Conservation (phyloP, 495 filamentous ascomycete species). For the Tuber umbilicatum region DNA sequence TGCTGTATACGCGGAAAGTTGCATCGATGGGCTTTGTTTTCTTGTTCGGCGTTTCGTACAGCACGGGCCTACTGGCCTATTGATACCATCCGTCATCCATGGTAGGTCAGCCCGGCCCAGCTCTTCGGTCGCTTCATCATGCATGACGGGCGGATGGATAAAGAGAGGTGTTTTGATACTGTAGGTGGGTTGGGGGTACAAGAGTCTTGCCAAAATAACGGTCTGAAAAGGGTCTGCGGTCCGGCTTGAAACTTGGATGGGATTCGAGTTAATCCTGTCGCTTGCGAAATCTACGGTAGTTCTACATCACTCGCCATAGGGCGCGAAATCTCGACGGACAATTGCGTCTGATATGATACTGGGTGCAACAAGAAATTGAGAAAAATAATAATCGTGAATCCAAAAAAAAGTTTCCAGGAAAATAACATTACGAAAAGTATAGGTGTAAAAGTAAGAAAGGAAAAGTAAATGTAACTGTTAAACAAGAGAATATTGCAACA, state of each 20-base stretch:
- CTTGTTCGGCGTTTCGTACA: neutral
- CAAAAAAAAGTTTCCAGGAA: neutral
- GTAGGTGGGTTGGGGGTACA: neutral
- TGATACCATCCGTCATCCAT: neutral
- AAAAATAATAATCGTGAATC: neutral
- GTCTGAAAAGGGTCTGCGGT: neutral
- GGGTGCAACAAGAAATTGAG: neutral
- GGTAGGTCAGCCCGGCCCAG: neutral
- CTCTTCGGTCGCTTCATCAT: neutral
- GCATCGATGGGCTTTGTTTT: neutral
- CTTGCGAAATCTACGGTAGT: neutral
- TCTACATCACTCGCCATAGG: neutral
- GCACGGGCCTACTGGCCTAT: neutral
- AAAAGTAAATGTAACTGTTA: neutral
- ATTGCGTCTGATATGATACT: neutral
- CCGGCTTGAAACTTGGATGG: neutral
- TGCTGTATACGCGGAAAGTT: neutral
- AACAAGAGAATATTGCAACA: neutral
- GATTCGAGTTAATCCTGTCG: neutral
- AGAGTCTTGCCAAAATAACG: neutral
- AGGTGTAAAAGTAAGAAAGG: neutral
- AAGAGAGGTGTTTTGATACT: constrained; percentile 1
- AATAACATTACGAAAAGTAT: neutral
- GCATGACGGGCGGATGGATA: neutral
- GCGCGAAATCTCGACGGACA: neutral